Percentiles rank a stretch among this genome's conserved stretches.
phyloP scores from a whole-genome alignment of 164 flowering plant species.

The Vitis rotundifolia region DNA sequence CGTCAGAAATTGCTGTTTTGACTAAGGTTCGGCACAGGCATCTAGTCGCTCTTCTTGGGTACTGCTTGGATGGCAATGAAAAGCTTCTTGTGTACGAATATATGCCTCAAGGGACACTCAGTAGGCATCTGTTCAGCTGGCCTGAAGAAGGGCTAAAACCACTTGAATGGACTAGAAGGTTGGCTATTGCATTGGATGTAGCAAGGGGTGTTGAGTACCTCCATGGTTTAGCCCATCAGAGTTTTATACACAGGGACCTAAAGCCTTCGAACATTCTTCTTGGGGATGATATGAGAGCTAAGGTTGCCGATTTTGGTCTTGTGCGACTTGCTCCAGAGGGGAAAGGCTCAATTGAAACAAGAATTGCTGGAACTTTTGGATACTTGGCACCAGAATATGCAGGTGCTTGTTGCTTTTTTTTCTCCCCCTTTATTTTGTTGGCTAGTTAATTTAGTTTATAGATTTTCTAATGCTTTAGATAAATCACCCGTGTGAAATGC shows the following conservation, averaged over 20 bases:
- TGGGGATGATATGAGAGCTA: slow-evolving; percentile 91
- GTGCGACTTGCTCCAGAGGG: slow-evolving; percentile 88
- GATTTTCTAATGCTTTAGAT: neutral
- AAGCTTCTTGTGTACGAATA: slow-evolving; percentile 76
- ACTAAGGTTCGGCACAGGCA: slow-evolving; percentile 78
- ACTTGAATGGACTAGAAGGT: slow-evolving; percentile 62
- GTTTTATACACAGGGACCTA: slow-evolving; percentile 79
- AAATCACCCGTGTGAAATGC: neutral
- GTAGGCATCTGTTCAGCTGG: slow-evolving; percentile 70
- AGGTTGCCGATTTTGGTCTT: slow-evolving; percentile 82
- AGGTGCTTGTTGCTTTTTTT: slow-evolving; percentile 33
- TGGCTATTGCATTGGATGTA: slow-evolving; percentile 74
- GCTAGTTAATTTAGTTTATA: neutral
- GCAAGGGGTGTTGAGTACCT: slow-evolving; percentile 86
- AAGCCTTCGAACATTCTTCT: slow-evolving; percentile 85
- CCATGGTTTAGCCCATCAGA: slow-evolving; percentile 77
- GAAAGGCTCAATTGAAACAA: slow-evolving; percentile 70
- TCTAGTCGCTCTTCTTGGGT: slow-evolving; percentile 76
- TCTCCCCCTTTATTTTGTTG: neutral
- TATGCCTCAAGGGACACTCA: slow-evolving; percentile 85
- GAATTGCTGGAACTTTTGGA: slow-evolving; percentile 85
- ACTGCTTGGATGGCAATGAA: slow-evolving; percentile 78
- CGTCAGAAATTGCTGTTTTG: slow-evolving; percentile 79
- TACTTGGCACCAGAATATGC: slow-evolving; percentile 86
- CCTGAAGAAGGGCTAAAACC: slow-evolving; percentile 61